Conservation (phyloP, 352 stramenopile genomes). For the Globisporangium spiculum region DNA sequence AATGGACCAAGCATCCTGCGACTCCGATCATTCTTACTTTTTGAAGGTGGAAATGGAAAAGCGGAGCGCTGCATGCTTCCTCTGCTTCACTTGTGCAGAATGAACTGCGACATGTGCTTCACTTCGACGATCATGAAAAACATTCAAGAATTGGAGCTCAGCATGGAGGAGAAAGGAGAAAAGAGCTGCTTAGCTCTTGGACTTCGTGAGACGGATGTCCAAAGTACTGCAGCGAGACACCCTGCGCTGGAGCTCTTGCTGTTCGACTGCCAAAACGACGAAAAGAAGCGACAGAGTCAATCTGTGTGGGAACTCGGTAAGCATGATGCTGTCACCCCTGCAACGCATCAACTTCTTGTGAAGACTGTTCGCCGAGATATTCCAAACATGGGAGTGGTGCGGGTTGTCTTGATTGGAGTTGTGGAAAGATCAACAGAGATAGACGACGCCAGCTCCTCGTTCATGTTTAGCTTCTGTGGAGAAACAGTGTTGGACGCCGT, state of each 20-base stretch:
- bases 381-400: background rate
- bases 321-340: too few species aligned
- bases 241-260: conserved; percentile 9
- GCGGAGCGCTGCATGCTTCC: background rate
- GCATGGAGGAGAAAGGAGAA: background rate
- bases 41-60: background rate
- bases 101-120: background rate
- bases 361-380: background rate
- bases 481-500: conserved; percentile 1
- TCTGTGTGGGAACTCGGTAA: background rate
- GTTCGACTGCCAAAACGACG: background rate
- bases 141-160: background rate
- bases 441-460: background rate
- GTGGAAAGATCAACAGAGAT: background rate
- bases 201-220: background rate
- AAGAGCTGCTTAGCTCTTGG: background rate
- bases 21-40: conserved; percentile 3
- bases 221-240: background rate
- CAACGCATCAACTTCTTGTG: background rate
- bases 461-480: background rate
- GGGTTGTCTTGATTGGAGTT: conserved; percentile 1
- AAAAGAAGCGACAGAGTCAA: background rate
- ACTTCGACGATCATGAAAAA: too few species aligned
- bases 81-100: conserved; percentile 4
- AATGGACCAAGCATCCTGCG: background rate